Conservation (phyloP, 352 stramenopile species). For the Aphanomyces cochlioides region DNA sequence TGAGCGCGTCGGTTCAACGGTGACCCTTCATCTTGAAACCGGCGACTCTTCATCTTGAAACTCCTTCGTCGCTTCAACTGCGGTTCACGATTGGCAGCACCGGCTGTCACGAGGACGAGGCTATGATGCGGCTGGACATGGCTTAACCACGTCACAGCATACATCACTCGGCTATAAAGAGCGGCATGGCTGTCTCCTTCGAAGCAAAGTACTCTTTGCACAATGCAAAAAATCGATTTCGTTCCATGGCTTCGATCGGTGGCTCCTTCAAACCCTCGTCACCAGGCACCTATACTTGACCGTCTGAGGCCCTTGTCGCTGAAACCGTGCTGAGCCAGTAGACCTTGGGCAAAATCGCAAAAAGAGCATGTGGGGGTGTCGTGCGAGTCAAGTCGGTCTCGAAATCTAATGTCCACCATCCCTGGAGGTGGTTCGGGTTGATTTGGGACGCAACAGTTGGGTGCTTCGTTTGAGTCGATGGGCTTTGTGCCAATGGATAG, state of each 20-base stretch:
- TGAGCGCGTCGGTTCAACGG: too few relatives aligned
- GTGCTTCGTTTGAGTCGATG: constrained; percentile 39
- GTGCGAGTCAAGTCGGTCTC: constrained; percentile 42
- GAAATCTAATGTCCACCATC: constrained; percentile 63
- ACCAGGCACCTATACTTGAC: constrained; percentile 36
- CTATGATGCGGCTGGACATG: too few relatives aligned
- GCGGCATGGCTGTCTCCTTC: constrained; percentile 50
- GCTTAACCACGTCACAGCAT: constrained; percentile 5
- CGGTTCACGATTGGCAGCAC: too few relatives aligned
- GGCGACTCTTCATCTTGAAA: too few relatives aligned
- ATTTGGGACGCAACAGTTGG: constrained; percentile 36
- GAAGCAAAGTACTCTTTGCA: constrained; percentile 43
- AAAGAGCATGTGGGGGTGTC: constrained; percentile 45
- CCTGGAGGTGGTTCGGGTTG: constrained; percentile 44
- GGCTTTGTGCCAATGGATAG: constrained; percentile 44
- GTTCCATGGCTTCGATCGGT: constrained; percentile 36
- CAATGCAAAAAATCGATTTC: constrained; percentile 41
- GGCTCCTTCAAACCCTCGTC: constrained; percentile 39
- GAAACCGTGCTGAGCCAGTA: constrained; percentile 61
- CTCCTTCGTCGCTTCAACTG: too few relatives aligned
- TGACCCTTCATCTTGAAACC: too few relatives aligned
- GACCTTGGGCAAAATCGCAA: constrained; percentile 63
- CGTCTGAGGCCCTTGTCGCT: constrained; percentile 31
- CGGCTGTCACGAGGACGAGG: too few relatives aligned
- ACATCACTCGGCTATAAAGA: constrained; percentile 55